Percentiles rank a stretch among this genome's conserved stretches.
phyloP scores from a whole-genome alignment of 2,329 filamentous ascomycete species.

The Aspergillus alliaceus region DNA sequence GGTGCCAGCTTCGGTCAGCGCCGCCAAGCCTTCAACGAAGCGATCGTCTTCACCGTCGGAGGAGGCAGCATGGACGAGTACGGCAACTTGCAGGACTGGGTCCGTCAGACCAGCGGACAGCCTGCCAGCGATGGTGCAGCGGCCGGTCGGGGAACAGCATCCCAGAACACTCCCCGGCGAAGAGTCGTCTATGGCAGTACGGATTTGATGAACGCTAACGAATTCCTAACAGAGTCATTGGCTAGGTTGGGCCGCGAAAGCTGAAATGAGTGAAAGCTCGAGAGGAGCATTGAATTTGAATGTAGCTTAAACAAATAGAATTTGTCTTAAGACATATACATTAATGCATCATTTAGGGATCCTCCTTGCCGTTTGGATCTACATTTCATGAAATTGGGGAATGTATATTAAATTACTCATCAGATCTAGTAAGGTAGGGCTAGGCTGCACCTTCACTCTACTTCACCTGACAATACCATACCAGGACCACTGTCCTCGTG shows the following conservation, averaged over 20 bases:
- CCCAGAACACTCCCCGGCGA: constrained; percentile 60
- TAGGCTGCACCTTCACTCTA: no score
- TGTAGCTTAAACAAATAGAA: neutral
- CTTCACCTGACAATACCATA: no score
- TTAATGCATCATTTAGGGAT: neutral
- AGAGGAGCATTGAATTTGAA: neutral
- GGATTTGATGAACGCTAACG: constrained; percentile 64
- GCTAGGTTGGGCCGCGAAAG: constrained; percentile 58
- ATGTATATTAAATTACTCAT: neutral
- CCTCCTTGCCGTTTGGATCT: neutral
- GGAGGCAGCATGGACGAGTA: constrained; percentile 99
- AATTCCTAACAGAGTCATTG: constrained; percentile 60
- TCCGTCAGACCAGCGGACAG: constrained; percentile 65
- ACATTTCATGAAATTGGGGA: neutral
- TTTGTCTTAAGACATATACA: neutral
- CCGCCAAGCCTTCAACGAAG: constrained; percentile 84
- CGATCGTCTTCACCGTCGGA: constrained; percentile 91
- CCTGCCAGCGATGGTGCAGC: constrained; percentile 52
- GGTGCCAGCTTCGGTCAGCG: constrained; percentile 87
- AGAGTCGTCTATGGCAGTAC: constrained; percentile 94
- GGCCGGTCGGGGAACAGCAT: constrained; percentile 33
- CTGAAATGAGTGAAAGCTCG: constrained; percentile 18
- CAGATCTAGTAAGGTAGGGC: no score
- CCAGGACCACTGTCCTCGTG: no score
- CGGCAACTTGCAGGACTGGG: constrained; percentile 96